Base-by-base conservation (phyloP, 2,329 filamentous ascomycete species). In the Purpureocillium takamizusanense region DNA sequence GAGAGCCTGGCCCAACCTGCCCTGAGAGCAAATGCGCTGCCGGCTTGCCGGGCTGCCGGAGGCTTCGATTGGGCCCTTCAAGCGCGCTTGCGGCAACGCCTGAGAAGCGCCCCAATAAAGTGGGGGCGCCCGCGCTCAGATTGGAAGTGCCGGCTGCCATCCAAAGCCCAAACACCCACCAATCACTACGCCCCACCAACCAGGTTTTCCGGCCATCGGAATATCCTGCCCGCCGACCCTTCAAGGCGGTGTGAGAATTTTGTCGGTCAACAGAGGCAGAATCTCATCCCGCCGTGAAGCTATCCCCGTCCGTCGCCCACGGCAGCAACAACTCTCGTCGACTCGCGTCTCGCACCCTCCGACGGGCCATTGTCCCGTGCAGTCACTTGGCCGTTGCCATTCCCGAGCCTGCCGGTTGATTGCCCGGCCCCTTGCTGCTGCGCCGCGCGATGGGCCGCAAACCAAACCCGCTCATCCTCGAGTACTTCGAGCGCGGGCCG, bases 401-500 rank as follows among this genome's bases (percentile, higher is more conserved):
- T 6, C 13, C 11, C 28, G 28, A 14, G 11, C 6, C 28, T 14
- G 28, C 28, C 11, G 11, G 6, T 12, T 30, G 5, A 12, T 30
- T 14, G 28, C 28, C 13, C n/a, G 11, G 28, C 28, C 28, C 5
- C n/a, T 6, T 12, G 13, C 35, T 27, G 29, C 18, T 8, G 3
- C 21, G 13, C 12, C 14, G 29, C 36, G 65, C 56, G 51, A 90
- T 90, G 86, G 86, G 86, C 57, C 78, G 86, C 56, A 82, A 83
- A 63, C 86, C 86, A 47, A 90, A 92, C 62, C 78, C 80, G 51
- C 71, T 94, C 50, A 89, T 95, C 59, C 74, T 86, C 60, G 80
- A 90, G 63, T 92, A 87, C 69, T 95, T 95, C 61, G 78, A 86
- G 59, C 78, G 88, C 50, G 89, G 89, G 9, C 76, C 78, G 30